Conservation (phyloP, 306 rosid genomes). For the Vachellia collinsii region DNA sequence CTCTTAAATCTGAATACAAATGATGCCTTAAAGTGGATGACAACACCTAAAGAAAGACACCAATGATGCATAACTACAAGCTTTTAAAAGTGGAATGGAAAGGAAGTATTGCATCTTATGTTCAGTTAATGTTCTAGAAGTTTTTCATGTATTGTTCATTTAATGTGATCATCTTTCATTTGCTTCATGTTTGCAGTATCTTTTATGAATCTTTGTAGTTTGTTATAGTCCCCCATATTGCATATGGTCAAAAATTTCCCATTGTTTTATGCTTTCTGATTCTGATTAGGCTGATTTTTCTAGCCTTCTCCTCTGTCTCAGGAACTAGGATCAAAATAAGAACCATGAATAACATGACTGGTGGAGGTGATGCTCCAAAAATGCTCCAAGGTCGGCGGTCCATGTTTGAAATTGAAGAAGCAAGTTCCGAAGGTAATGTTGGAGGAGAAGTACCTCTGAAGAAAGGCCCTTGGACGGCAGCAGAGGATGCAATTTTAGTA, state of each 20-base stretch:
- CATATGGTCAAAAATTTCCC: not conserved
- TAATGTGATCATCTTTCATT: not conserved
- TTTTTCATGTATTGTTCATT: not conserved
- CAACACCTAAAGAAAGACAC: not conserved
- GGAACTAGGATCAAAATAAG: not conserved
- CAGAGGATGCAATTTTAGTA: conserved; percentile 66
- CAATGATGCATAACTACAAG: too few relatives aligned
- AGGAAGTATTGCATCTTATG: too few relatives aligned
- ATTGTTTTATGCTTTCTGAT: conserved; percentile 1
- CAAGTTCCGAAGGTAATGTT: conserved; percentile 38
- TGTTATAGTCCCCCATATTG: not conserved
- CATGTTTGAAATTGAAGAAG: conserved; percentile 46
- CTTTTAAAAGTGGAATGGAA: too few relatives aligned
- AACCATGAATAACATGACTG: conserved; percentile 46
- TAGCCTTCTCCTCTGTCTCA: not conserved
- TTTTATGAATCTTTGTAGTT: not conserved
- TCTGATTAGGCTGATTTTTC: conserved; percentile 1
- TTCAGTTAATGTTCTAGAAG: not conserved
- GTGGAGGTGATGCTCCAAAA: conserved; percentile 45
- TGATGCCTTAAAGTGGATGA: not conserved
- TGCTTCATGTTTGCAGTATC: not conserved
- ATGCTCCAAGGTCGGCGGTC: conserved; percentile 40
- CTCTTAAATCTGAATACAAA: not conserved
- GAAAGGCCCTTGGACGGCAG: conserved; percentile 83
- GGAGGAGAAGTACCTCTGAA: conserved; percentile 43